Base-by-base conservation (phyloP, 495 filamentous ascomycete species). In the Xylaria sp. region DNA sequence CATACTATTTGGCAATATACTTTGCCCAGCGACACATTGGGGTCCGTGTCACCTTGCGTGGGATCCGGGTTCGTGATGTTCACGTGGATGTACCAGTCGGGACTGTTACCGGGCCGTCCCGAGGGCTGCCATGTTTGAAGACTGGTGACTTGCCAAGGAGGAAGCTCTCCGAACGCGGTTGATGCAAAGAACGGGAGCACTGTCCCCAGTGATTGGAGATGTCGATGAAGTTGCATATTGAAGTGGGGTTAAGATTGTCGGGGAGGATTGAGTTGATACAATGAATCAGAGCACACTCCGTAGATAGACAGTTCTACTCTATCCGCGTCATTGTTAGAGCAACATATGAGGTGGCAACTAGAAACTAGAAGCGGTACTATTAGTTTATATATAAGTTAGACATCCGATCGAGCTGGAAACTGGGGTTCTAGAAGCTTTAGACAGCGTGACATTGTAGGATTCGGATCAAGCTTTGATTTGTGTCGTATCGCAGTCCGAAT, bases 51-150 rank as follows among this genome's bases (percentile, higher is more conserved):
- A 24, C 11, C 17, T 55, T 68, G 52, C 15, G 66, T 68, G 17
- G 66, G 52, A 35, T 68, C 67, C 1, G 67, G 67, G 9, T 69
- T 61, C 12, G 67, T 61, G 67, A 69, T 61, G 19, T 61, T 69
- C 31, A 21, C 67, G 57, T 59, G 31, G 37, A 61, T 19, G 33
- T 59, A 68, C 33, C 33, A 69, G n/a, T 58, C 17, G 15, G 67
- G 29, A n/a, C 2, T 52, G 31, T 43, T 68, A 5, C 66, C 66
- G 9, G 66, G 66, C 3, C 66, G 52, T 21, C 66, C 66, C 0
- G 66, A 68, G 0, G 66, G 66, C 19, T 29, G 24, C 37, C 35
- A 68, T 0, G 66, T 68, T 17, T 46, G 15, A 24, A 68, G n/a
- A 1, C 24, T 5, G 5, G 66, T 68, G 40, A 68, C 55, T 17